These are phyloP conservation scores for Fraxinus paxiana DNA, from an alignment of 305 asterid species.

Conservation along the genomic window DNA sequence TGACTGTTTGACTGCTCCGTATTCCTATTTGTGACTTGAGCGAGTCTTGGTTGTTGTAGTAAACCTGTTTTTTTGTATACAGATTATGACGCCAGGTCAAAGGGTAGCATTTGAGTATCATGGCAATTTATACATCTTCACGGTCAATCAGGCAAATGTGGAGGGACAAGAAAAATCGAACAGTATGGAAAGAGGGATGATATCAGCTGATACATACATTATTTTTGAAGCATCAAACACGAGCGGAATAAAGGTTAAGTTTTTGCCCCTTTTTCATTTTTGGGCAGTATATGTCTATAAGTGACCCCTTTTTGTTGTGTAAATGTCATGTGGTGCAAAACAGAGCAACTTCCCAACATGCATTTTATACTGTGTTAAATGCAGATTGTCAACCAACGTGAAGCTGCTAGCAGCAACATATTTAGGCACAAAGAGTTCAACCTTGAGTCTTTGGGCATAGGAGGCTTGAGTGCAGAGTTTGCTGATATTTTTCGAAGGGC, in stretches of 20 bases:
- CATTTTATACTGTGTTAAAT: conserved; percentile 22
- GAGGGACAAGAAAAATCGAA: conserved; percentile 66
- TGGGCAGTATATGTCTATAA: conserved; percentile 1
- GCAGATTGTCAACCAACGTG: conserved; percentile 97
- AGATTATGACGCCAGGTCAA: conserved; percentile 91
- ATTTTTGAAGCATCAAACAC: conserved; percentile 72
- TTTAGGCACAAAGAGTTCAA: conserved; percentile 92
- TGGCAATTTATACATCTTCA: conserved; percentile 73
- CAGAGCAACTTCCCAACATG: conserved; percentile 11
- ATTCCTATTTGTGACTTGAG: neutral
- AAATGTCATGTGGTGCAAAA: conserved; percentile 11
- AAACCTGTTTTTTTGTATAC: conserved; percentile 23
- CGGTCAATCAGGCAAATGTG: conserved; percentile 77
- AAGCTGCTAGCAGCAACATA: conserved; percentile 91
- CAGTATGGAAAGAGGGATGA: conserved; percentile 70
- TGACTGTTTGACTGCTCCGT: neutral
- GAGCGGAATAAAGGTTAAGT: conserved; percentile 82
- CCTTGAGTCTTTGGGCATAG: conserved; percentile 84
- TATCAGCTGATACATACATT: conserved; percentile 79
- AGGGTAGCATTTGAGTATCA: conserved; percentile 80
- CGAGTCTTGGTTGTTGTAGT: neutral
- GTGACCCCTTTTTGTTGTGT: neutral
- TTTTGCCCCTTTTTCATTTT: conserved; percentile 11
- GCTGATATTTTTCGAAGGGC: conserved; percentile 99
- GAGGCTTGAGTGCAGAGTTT: conserved; percentile 95